A percentile compares a stretch with the other conserved stretches of the same genome.
Conservation (phyloP, 768 basidiomycete genomes). For the Suillus variegatus region DNA sequence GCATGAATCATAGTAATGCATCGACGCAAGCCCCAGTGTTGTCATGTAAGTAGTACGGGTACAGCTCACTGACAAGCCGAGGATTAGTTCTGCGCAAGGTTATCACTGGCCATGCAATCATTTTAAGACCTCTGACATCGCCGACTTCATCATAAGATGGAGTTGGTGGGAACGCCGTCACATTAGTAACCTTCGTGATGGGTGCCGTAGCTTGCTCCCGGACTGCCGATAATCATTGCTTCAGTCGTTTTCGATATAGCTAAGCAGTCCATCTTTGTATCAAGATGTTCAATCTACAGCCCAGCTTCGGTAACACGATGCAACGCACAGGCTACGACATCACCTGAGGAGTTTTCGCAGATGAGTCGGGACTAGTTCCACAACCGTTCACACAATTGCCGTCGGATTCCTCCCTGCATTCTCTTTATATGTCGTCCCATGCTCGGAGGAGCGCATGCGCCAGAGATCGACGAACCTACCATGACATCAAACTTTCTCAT, state of each 20-base stretch:
- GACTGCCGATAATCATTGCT: background rate
- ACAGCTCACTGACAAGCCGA: background rate
- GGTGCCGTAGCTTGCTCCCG: background rate
- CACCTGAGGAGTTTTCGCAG: conserved; percentile 16
- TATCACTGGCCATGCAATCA: background rate
- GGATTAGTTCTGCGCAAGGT: background rate
- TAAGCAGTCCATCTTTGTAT: background rate
- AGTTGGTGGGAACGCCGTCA: background rate
- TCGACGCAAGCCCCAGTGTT: background rate
- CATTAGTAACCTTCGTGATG: background rate
- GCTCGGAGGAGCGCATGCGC: conserved; percentile 4
- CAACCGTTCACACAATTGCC: background rate
- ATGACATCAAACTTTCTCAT: background rate
- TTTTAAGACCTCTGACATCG: background rate
- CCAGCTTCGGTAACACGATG: conserved; percentile 37
- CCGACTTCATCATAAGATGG: background rate
- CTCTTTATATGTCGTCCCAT: background rate
- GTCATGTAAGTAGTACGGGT: no score
- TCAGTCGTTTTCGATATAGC: background rate
- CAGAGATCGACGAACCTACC: conserved; percentile 13
- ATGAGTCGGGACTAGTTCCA: background rate
- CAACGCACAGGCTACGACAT: conserved; percentile 35
- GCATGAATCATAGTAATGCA: background rate
- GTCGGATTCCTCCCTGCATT: no score
- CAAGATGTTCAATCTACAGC: background rate